phyloP scores from a whole-genome alignment of 208 protist genomes.

The Crithidia sp. region DNA sequence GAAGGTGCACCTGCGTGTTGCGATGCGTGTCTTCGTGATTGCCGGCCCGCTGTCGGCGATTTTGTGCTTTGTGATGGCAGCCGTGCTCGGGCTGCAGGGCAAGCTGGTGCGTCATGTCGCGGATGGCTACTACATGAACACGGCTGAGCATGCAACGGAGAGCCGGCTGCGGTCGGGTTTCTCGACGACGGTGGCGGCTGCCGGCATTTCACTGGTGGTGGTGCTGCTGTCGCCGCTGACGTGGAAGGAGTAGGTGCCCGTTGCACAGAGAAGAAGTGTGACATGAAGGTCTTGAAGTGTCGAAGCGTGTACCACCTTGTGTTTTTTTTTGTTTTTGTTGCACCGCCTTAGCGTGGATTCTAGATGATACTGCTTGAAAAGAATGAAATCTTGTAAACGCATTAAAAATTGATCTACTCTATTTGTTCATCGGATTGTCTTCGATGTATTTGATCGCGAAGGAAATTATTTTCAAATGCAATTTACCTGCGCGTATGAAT shows the following conservation, averaged over 20 bases:
- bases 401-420: too few relatives aligned
- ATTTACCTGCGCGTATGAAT: too few relatives aligned
- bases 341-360: too few relatives aligned
- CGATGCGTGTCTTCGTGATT: slow-evolving; percentile 23
- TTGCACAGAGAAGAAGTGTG: too few relatives aligned
- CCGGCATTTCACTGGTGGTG: slow-evolving; percentile 28
- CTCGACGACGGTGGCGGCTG: slow-evolving; percentile 32
- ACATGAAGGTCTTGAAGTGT: too few relatives aligned
- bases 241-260: slow-evolving; percentile 3
- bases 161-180: slow-evolving; percentile 38
- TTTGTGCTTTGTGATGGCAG: slow-evolving; percentile 40
- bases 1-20: not conserved
- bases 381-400: too few relatives aligned
- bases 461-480: too few relatives aligned
- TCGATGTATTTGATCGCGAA: too few relatives aligned
- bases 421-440: too few relatives aligned
- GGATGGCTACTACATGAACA: slow-evolving; percentile 32
- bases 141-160: not conserved
- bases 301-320: too few relatives aligned
- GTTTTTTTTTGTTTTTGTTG: too few relatives aligned
- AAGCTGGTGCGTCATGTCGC: slow-evolving; percentile 30
- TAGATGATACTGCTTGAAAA: too few relatives aligned
- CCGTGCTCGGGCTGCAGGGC: slow-evolving; percentile 30
- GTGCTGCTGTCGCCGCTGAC: slow-evolving; percentile 16
- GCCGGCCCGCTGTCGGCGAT: slow-evolving; percentile 25